phyloP scores from a whole-genome alignment of 257 asterid genomes.

The Anisodus acutangulus region DNA sequence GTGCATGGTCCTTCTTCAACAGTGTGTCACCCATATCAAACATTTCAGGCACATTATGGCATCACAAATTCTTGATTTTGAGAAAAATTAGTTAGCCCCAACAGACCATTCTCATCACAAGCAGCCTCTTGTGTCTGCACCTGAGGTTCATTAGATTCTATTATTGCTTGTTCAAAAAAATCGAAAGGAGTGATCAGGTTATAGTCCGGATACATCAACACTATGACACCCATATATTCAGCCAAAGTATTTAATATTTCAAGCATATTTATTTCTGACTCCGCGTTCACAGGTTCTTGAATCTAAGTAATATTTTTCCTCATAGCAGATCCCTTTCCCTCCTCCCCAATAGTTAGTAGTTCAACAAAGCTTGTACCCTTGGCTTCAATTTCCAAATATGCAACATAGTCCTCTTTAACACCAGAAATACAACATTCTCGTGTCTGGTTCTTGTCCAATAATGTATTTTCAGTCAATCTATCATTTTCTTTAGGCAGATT shows the following conservation, averaged over 20 bases:
- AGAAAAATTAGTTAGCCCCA: background rate
- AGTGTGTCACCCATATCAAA: background rate
- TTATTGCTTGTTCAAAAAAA: background rate
- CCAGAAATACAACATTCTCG: background rate
- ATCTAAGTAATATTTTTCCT: background rate
- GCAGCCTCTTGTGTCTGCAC: background rate
- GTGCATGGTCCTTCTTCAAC: background rate
- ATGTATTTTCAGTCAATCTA: too few species aligned
- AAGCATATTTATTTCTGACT: background rate
- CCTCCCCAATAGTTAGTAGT: background rate
- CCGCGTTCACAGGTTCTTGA: background rate
- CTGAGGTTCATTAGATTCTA: background rate
- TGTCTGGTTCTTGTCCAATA: background rate
- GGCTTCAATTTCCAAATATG: background rate
- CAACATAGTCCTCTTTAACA: background rate
- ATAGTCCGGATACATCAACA: background rate
- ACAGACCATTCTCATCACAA: background rate
- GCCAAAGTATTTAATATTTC: background rate
- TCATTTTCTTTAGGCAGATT: background rate
- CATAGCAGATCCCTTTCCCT: too few species aligned
- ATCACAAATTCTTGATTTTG: background rate
- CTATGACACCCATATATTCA: background rate
- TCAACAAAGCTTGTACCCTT: background rate
- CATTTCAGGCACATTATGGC: background rate
- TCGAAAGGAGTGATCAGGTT: too few species aligned